phyloP scores from a whole-genome alignment of 1,139 yeast species.

The Kodamaea arcana region DNA sequence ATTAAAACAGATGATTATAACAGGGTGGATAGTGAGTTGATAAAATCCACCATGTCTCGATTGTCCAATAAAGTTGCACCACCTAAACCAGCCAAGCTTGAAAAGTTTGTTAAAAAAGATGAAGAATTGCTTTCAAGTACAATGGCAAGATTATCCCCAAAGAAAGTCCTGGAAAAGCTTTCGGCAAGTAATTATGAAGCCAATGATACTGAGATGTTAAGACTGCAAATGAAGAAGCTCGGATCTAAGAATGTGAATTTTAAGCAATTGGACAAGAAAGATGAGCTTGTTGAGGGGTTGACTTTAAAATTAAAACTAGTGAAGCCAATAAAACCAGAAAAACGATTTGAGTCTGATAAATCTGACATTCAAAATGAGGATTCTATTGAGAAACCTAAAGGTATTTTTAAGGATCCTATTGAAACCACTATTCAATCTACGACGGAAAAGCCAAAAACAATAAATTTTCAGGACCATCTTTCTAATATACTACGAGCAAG shows the following conservation, averaged over 20 bases:
- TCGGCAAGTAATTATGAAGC: constrained; percentile 19
- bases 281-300: constrained; percentile 15
- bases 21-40: constrained; percentile 11
- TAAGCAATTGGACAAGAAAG: constrained; percentile 9
- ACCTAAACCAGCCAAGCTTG: constrained; percentile 14
- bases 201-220: constrained; percentile 21
- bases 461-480: constrained; percentile 18
- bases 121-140: constrained; percentile 13
- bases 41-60: constrained; percentile 13
- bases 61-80: constrained; percentile 10
- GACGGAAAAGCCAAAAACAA: constrained; percentile 4
- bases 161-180: constrained; percentile 10
- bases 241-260: constrained; percentile 10
- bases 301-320: constrained; percentile 15
- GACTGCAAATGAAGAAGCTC: constrained; percentile 21
- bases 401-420: too few species aligned
- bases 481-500: constrained; percentile 21
- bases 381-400: too few species aligned
- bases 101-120: constrained; percentile 12
- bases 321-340: constrained; percentile 3
- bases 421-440: too few species aligned
- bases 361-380: background rate
- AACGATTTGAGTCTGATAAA: background rate
- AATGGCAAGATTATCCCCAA: constrained; percentile 10
- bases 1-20: constrained; percentile 8